These are phyloP conservation scores for Russula sp. DNA, from an alignment of 768 basidiomycete genomes.

Conservation along the genomic window DNA sequence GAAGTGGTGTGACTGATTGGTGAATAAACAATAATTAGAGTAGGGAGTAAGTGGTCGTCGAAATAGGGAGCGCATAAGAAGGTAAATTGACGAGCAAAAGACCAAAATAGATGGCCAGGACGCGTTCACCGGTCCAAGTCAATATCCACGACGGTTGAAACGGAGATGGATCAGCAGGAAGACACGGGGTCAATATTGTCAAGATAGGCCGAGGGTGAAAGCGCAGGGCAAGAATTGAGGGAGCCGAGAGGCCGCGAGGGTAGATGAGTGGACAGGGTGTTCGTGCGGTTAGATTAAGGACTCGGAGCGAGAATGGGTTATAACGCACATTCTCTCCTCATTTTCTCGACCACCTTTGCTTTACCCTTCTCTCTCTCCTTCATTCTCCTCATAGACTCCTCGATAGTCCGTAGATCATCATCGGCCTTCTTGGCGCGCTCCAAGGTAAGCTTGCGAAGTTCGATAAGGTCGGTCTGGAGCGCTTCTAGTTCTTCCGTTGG, in stretches of 20 bases:
- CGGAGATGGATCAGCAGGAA: background rate
- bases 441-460: conserved; percentile 44
- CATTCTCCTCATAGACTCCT: conserved; percentile 68
- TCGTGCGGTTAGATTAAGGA: conserved; percentile 14
- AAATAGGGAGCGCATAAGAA: background rate
- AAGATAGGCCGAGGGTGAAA: background rate
- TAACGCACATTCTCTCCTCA: conserved; percentile 69
- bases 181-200: background rate
- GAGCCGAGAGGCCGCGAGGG: conserved; percentile 9
- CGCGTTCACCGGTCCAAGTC: background rate
- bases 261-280: conserved; percentile 15
- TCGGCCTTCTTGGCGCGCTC: conserved; percentile 68
- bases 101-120: background rate
- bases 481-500: conserved; percentile 63
- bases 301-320: conserved; percentile 11
- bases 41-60: too few species aligned
- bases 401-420: conserved; percentile 65
- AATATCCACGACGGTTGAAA: background rate
- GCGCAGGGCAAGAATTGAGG: background rate
- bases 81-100: background rate
- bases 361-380: conserved; percentile 73
- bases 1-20: conserved; percentile 39
- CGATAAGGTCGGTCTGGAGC: conserved; percentile 53
- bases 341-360: conserved; percentile 59
- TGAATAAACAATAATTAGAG: background rate